A percentile compares a stretch with the other conserved stretches of the same genome.
These are phyloP conservation scores for Salix koriyanagi DNA, from an alignment of 345 rosid species.

Conservation along the genomic window DNA sequence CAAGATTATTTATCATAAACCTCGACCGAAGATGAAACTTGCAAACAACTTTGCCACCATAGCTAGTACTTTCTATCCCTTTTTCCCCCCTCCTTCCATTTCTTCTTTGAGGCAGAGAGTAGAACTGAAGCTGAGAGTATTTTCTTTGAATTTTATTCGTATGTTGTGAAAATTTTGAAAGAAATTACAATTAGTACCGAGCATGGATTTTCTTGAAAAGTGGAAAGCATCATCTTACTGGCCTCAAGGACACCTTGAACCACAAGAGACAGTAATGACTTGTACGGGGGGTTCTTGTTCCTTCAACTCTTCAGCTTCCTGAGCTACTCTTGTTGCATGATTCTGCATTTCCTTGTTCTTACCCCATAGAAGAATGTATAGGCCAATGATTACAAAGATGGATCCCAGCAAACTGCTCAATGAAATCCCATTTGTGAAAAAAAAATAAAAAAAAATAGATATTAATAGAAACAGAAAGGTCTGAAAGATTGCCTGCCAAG, in stretches of 20 bases:
- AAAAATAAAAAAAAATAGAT: too few species aligned
- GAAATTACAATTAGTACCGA: background rate
- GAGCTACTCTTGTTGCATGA: conserved; percentile 34
- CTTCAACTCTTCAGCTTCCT: conserved; percentile 26
- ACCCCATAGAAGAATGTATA: conserved; percentile 79
- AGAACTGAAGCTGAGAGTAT: background rate
- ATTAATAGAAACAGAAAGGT: background rate
- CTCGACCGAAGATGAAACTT: background rate
- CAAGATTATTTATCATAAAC: background rate
- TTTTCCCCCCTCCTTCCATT: background rate
- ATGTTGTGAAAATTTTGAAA: background rate
- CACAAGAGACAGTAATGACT: conserved; percentile 25
- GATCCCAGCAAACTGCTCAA: conserved; percentile 65
- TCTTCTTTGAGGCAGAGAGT: background rate
- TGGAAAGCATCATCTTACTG: background rate
- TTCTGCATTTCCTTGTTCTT: conserved; percentile 51
- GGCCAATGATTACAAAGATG: conserved; percentile 50
- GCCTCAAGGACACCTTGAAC: conserved; percentile 8
- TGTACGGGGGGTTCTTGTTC: conserved; percentile 33
- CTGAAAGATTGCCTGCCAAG: conserved; percentile 55
- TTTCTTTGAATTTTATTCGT: background rate
- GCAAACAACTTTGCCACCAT: background rate
- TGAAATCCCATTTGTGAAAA: background rate
- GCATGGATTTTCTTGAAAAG: background rate
- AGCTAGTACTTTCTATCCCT: background rate